Base-by-base conservation (phyloP, 2,329 filamentous ascomycete genomes). In the Talaromyces sp. region DNA sequence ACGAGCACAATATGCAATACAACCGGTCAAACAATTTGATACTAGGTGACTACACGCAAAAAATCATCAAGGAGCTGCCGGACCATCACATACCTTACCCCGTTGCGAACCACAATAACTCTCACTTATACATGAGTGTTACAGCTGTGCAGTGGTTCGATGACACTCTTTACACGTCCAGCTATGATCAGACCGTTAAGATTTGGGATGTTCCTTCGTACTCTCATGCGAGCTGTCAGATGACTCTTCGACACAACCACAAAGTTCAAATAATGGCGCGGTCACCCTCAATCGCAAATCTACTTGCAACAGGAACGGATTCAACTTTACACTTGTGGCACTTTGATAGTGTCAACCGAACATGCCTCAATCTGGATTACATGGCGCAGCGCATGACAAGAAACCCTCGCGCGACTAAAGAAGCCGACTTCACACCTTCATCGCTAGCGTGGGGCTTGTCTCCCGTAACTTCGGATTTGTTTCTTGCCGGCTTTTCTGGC, bases 1-100 rank as follows among this genome's bases (percentile, higher is more conserved):
- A 87, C 66, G 70, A 76, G 2, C 74, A 80, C 52, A 83, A 80
- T n/a, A 83, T 85, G 80, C 81, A 84, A 44, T 88, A 88, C 68
- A 88, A 88, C 63, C 75, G 82, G 42, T 75, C 78, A 0, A 82
- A 84, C 63, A 87, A 87, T 66, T 73, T 87, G 0, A 68, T 87
- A 1, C 70, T 84, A 39, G 85, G 85, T 1, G 75, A 84, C 64
- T 65, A 79, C 2, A 65, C 69, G 1, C 67, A 68, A 1, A 79
- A 77, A 21, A 68, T 67, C 1, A 69, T 87, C 7, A 73, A 77
- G 59, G 85, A 87, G 65, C 69, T 88, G 0, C 78, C 82, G 0
- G 80, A 84, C 57, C 85, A 88, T 67, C 77, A 77, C 39, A 70
- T 81, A 2, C 67, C 72, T 18, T 77, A 82, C 3, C 72, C 77